Percentiles rank a stretch among this genome's conserved stretches.
Evolutionary conservation across 2,329 filamentous ascomycete species (phyloP).

Genomic region (Phaeosphaeria sp.): DNA sequence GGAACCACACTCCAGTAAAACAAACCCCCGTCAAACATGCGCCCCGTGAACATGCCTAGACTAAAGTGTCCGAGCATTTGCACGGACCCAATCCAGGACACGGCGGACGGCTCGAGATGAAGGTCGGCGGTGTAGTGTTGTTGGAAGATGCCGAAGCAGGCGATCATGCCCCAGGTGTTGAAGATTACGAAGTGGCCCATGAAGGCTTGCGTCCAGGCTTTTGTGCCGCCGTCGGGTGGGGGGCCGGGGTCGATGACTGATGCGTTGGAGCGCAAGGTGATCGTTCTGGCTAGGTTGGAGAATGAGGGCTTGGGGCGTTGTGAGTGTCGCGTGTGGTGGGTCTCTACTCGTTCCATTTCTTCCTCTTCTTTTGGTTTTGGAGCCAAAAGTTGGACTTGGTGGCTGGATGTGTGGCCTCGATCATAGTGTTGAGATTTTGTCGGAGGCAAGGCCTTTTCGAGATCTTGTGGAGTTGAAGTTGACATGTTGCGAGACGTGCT

Average conservation of each 20-base stretch:
- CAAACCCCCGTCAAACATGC: slow-evolving; percentile 60
- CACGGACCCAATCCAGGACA: slow-evolving; percentile 61
- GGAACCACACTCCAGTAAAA: slow-evolving; percentile 54
- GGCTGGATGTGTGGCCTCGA: slow-evolving; percentile 10
- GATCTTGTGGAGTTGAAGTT: slow-evolving; percentile 11
- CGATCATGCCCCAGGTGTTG: slow-evolving; percentile 48
- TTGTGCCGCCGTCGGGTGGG: slow-evolving; percentile 46
- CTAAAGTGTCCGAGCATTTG: slow-evolving; percentile 61
- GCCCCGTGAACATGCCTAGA: slow-evolving; percentile 59
- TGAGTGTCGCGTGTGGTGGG: slow-evolving; percentile 19
- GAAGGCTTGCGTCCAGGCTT: slow-evolving; percentile 47
- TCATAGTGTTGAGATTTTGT: not conserved
- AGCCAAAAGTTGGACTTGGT: not conserved
- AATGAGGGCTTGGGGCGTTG: slow-evolving; percentile 16
- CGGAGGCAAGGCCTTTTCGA: slow-evolving; percentile 19
- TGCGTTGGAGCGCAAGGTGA: slow-evolving; percentile 43
- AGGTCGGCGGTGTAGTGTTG: slow-evolving; percentile 42
- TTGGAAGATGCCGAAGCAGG: slow-evolving; percentile 48
- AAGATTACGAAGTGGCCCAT: slow-evolving; percentile 48
- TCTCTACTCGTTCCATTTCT: slow-evolving; percentile 18
- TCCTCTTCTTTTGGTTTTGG: slow-evolving; percentile 9
- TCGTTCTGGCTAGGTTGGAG: slow-evolving; percentile 28
- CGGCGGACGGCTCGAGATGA: slow-evolving; percentile 48
- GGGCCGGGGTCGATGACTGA: slow-evolving; percentile 44
- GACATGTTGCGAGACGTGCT: slow-evolving; percentile 3